Evolutionary conservation across 305 asterid species (phyloP).

Genomic region (Fraxinus albicans): DNA sequence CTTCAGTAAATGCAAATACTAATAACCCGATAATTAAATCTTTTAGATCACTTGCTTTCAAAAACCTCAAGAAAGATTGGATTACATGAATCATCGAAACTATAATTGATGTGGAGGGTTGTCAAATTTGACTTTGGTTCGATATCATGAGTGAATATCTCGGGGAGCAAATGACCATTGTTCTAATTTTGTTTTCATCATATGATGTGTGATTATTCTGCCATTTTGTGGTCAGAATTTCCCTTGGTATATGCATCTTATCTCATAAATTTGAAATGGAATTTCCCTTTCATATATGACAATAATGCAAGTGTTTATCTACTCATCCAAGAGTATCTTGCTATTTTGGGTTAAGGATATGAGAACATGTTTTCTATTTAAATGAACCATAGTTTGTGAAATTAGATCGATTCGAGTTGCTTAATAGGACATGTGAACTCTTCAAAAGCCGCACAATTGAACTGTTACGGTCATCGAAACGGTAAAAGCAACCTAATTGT

Average conservation of each 20-base stretch:
- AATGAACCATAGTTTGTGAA: neutral
- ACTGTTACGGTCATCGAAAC: neutral
- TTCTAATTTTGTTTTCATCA: neutral
- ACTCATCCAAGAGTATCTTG: neutral
- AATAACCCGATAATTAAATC: neutral
- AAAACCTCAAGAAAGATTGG: neutral
- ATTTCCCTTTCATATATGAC: neutral
- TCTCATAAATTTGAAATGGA: neutral
- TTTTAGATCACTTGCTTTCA: neutral
- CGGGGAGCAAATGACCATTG: neutral
- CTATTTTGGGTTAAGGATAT: neutral
- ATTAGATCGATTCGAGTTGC: neutral
- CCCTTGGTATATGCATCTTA: slow-evolving; percentile 1
- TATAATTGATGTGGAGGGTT: neutral
- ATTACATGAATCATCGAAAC: neutral
- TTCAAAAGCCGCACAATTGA: neutral
- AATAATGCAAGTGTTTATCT: neutral
- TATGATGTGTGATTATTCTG: slow-evolving; percentile 16
- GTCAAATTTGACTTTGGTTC: slow-evolving; percentile 11
- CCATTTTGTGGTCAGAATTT: slow-evolving; percentile 9
- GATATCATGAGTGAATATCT: neutral
- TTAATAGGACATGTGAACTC: neutral
- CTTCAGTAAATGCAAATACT: neutral
- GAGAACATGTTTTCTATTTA: neutral
- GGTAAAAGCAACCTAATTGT: neutral